Evolutionary conservation across 2,329 filamentous ascomycete genomes (phyloP).

Genomic region (Eurotiales sp.): DNA sequence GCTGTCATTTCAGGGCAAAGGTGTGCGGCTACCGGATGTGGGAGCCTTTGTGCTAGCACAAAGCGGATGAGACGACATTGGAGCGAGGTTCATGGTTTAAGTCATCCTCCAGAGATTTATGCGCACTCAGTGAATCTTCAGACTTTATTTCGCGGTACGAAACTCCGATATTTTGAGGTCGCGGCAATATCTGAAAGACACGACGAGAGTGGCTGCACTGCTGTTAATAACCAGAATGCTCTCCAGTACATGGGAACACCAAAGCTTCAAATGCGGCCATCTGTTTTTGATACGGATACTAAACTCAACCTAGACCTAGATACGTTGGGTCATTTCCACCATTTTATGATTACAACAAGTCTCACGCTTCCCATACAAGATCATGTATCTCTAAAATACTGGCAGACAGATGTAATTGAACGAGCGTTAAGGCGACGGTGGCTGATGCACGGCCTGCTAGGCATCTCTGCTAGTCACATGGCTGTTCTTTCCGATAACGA

Average conservation of each 20-base stretch:
- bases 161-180: conserved; percentile 11
- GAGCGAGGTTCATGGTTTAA: conserved; percentile 1
- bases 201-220: not conserved
- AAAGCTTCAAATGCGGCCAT: not conserved
- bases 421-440: conserved; percentile 1
- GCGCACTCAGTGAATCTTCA: conserved; percentile 2
- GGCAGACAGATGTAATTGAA: conserved; percentile 4
- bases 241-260: not conserved
- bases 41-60: conserved; percentile 4
- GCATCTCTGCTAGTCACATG: conserved; percentile 8
- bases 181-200: not conserved
- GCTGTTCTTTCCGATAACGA: not conserved
- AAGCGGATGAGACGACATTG: conserved; percentile 10
- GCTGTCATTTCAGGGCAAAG: conserved; percentile 5
- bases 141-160: conserved; percentile 13
- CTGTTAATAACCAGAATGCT: not conserved
- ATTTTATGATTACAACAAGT: conserved; percentile 4
- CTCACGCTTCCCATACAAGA: not conserved
- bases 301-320: conserved; percentile 1
- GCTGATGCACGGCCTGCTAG: conserved; percentile 7
- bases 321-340: conserved; percentile 6
- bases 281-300: not conserved
- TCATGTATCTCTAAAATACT: not conserved
- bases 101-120: not conserved
- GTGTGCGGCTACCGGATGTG: conserved; percentile 1